A percentile compares a stretch with the other conserved stretches of the same genome.
Evolutionary conservation across 2,329 filamentous ascomycete genomes (phyloP).

Genomic region (Madurella mycetomatis): DNA sequence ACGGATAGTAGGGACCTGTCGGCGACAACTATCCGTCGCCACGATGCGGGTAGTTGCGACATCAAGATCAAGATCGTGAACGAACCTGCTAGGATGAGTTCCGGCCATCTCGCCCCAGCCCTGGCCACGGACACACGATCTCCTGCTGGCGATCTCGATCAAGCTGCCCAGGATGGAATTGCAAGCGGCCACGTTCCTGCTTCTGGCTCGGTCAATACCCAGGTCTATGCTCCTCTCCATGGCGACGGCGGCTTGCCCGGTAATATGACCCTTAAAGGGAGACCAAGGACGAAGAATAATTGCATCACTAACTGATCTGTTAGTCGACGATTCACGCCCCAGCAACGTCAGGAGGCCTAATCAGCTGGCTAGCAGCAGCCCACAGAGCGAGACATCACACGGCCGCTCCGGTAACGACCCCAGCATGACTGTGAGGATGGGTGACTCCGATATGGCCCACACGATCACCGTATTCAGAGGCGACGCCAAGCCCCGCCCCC

Average conservation of each 20-base stretch:
- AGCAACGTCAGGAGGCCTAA: background rate
- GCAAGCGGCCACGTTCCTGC: background rate
- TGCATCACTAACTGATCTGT: background rate
- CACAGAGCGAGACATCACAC: background rate
- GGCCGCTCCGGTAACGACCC: background rate
- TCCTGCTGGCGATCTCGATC: background rate
- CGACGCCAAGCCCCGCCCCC: background rate
- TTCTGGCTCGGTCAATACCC: conserved; percentile 5
- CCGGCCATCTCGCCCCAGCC: background rate
- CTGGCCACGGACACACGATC: background rate
- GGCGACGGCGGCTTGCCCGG: background rate
- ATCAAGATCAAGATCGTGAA: background rate
- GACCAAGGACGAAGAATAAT: background rate
- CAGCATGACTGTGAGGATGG: background rate
- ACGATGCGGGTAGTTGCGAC: background rate
- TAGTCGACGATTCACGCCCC: background rate
- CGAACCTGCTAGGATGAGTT: background rate
- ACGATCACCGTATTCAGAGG: background rate
- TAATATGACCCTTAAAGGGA: background rate
- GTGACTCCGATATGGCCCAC: background rate
- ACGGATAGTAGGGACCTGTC: background rate
- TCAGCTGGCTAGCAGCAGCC: background rate
- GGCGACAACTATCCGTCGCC: background rate
- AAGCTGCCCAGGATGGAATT: background rate
- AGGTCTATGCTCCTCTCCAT: conserved; percentile 3